phyloP scores from a whole-genome alignment of 768 basidiomycete species.

The Mrakia gelida region DNA sequence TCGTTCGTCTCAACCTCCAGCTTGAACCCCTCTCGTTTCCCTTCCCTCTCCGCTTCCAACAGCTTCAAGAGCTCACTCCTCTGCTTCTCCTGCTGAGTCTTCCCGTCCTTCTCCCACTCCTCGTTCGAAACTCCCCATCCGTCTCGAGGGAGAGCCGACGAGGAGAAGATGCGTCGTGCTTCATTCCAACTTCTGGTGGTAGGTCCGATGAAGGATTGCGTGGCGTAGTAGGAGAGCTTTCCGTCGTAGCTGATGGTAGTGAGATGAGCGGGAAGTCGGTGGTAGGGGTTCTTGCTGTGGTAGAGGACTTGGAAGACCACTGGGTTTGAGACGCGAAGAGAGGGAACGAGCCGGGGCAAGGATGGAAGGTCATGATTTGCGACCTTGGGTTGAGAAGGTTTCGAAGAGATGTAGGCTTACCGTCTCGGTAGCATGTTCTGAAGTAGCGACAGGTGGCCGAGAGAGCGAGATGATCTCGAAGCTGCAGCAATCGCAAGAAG shows the following conservation, averaged over 20 bases:
- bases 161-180: neutral
- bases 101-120: neutral
- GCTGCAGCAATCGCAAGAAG: neutral
- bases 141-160: neutral
- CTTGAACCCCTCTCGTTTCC: neutral
- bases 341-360: neutral
- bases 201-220: neutral
- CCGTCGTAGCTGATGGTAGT: neutral
- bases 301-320: neutral
- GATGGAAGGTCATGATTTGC: neutral
- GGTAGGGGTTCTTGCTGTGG: neutral
- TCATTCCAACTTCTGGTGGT: neutral
- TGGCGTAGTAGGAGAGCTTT: neutral
- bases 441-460: neutral
- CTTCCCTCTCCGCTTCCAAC: neutral
- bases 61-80: neutral
- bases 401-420: neutral
- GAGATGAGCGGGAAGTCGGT: neutral
- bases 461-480: neutral
- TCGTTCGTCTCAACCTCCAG: neutral
- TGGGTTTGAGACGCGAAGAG: neutral
- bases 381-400: neutral
- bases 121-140: constrained; percentile 10
- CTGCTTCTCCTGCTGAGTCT: neutral
- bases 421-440: neutral